Evolutionary conservation across 139 green algal species (phyloP), one percentile per base, ranked within the genome.

Genomic region (Chlamydomonas eustigma): DNA sequence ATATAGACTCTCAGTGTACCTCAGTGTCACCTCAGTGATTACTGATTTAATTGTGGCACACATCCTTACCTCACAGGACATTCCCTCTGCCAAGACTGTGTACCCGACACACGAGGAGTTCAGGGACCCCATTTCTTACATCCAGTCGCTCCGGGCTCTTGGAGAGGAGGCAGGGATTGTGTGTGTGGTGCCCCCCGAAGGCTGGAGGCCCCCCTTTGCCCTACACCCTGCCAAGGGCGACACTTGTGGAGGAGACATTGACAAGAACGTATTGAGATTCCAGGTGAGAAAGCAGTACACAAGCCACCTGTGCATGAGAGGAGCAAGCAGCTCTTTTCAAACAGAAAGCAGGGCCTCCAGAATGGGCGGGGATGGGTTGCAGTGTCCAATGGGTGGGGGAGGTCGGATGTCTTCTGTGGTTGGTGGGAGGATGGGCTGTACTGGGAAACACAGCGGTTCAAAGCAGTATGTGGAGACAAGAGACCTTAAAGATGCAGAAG

Each of bases 161-260:
- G 93, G 88, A 0, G 79, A 86, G 36, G 78, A 81, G 65, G 93
- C 84, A 39, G 94, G 95, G 24, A 91, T 98, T 50, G 93, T 88
- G 4, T 85, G 85, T 58, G 96, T 98, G 65, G 86, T 97, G 18
- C 95, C 95, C 3, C 95, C 95, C 0, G 51, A 83, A 1, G 83
- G 80, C 36, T 95, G 87, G 88, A 36, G 81, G 28, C 86, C 74
- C 44, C 85, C 87, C n/a, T 85, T 83, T 71, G 37, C 67, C 2
- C 71, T 86, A n/a, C 52, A 63, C 22, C 30, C 34, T 0, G n/a
- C n/a, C n/a, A n/a, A n/a, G n/a, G 25, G 36, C 31, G 28, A 28
- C 34, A 35, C 24, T 2, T 66, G 5, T 1, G 39, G 25, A 28
- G 22, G 68, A 37, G 6, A 22, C 58, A 28, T 24, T 8, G 52